Evolutionary conservation across 2,329 filamentous ascomycete genomes (phyloP).

Genomic region (Thielaviopsis punctulata): DNA sequence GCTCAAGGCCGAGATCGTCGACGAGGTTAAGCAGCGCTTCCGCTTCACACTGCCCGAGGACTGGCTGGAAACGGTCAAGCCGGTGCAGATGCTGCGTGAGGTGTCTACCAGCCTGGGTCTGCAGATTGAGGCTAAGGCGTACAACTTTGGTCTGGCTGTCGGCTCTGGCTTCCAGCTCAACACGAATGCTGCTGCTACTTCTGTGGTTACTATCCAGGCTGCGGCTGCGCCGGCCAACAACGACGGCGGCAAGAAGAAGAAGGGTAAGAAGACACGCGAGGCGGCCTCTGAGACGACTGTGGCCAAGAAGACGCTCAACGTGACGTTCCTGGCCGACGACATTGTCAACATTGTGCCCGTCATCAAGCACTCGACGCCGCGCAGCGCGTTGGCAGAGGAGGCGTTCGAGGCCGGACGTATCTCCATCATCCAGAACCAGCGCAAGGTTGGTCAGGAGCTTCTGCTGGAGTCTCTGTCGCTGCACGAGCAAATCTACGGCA

Average conservation of each 20-base stretch:
- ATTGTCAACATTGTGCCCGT: slow-evolving; percentile 86
- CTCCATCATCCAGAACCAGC: slow-evolving; percentile 88
- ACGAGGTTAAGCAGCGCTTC: slow-evolving; percentile 58
- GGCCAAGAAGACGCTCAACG: slow-evolving; percentile 28
- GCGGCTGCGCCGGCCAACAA: slow-evolving; percentile 27
- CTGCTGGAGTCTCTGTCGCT: slow-evolving; percentile 89
- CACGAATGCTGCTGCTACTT: slow-evolving; percentile 19
- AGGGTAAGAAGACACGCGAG: slow-evolving; percentile 41
- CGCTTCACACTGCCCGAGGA: slow-evolving; percentile 52
- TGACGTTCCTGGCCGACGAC: slow-evolving; percentile 64
- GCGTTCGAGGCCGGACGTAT: slow-evolving; percentile 90
- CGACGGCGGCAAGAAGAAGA: slow-evolving; percentile 40
- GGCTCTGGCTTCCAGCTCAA: slow-evolving; percentile 8
- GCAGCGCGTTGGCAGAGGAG: slow-evolving; percentile 83
- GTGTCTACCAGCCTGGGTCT: slow-evolving; percentile 76
- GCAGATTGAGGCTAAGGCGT: slow-evolving; percentile 59
- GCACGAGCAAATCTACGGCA: slow-evolving; percentile 97
- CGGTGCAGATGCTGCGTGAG: slow-evolving; percentile 76
- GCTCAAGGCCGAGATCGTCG: slow-evolving; percentile 51
- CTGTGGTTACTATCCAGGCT: slow-evolving; percentile 17
- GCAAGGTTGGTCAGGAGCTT: slow-evolving; percentile 87
- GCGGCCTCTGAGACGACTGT: slow-evolving; percentile 31
- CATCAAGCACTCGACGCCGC: slow-evolving; percentile 83
- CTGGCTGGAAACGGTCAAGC: slow-evolving; percentile 52
- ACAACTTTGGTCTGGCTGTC: slow-evolving; percentile 19